Conservation (phyloP, 257 asterid species). For the Solanum sejunctum region DNA sequence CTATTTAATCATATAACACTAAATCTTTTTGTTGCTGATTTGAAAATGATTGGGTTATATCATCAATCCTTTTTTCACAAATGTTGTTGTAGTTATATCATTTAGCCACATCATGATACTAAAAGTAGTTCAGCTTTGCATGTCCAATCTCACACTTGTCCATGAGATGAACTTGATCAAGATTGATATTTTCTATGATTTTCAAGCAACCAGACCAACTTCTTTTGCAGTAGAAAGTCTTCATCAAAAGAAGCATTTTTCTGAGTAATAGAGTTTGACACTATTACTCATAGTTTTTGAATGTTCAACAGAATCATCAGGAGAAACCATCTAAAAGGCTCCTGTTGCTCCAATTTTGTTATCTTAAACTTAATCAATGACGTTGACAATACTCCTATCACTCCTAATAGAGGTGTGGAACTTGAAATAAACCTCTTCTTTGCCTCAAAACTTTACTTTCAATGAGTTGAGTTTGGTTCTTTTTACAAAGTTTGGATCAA, state of each 20-base stretch:
- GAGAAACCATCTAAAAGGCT: no score
- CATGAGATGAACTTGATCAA: no score
- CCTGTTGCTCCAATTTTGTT: no score
- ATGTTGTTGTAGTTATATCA: neutral
- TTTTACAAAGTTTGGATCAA: constrained; percentile 4
- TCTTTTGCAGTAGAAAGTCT: neutral
- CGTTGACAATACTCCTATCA: no score
- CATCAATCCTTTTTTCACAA: neutral
- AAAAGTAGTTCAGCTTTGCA: neutral
- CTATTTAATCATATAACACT: neutral
- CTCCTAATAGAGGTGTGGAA: no score
- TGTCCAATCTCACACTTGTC: neutral
- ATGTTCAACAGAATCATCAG: no score
- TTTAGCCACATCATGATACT: neutral
- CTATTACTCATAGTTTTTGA: no score
- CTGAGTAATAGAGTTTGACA: neutral
- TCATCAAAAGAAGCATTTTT: neutral
- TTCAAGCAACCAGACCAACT: neutral
- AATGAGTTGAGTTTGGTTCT: constrained; percentile 65
- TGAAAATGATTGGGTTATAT: neutral
- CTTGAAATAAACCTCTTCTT: constrained; percentile 19
- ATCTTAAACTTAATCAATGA: no score
- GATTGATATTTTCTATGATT: no score
- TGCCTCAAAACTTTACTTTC: constrained; percentile 57
- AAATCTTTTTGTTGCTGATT: neutral